Conservation (phyloP, 805 yeast species). For the Candida germanica region DNA sequence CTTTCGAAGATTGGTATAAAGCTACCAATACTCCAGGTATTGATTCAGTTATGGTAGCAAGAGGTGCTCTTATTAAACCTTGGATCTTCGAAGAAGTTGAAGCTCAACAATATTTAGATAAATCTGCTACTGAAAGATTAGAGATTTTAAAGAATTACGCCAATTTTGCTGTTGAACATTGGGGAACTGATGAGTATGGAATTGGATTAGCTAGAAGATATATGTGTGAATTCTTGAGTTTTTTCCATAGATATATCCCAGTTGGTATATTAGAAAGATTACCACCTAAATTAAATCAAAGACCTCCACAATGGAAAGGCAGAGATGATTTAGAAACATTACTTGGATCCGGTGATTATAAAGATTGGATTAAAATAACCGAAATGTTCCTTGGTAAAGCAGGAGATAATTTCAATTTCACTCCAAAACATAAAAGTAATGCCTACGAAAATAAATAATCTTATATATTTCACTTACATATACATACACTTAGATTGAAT, state of each 20-base stretch:
- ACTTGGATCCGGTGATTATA: constrained; percentile 78
- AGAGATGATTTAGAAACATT: constrained; percentile 90
- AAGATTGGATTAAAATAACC: constrained; percentile 93
- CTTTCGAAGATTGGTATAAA: constrained; percentile 82
- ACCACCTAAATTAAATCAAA: constrained; percentile 86
- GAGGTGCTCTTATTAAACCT: constrained; percentile 97
- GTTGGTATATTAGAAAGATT: constrained; percentile 85
- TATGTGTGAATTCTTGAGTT: constrained; percentile 90
- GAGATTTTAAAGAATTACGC: constrained; percentile 70
- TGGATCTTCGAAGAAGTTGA: constrained; percentile 98
- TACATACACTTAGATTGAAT: constrained; percentile 1
- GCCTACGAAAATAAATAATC: constrained; percentile 43
- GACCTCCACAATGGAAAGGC: constrained; percentile 93
- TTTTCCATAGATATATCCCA: constrained; percentile 92
- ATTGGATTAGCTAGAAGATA: constrained; percentile 82
- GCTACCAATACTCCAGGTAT: constrained; percentile 65
- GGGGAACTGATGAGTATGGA: constrained; percentile 98
- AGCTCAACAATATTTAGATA: constrained; percentile 83
- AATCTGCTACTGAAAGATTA: constrained; percentile 84
- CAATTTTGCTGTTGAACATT: constrained; percentile 82
- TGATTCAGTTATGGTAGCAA: constrained; percentile 95
- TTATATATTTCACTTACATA: background rate
- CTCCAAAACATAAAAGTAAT: constrained; percentile 94
- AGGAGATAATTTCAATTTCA: constrained; percentile 68
- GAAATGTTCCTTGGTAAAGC: constrained; percentile 94